Evolutionary conservation across 495 filamentous ascomycete genomes (phyloP), one percentile per base, ranked within the genome.

Genomic region (Aspergillus affinis): DNA sequence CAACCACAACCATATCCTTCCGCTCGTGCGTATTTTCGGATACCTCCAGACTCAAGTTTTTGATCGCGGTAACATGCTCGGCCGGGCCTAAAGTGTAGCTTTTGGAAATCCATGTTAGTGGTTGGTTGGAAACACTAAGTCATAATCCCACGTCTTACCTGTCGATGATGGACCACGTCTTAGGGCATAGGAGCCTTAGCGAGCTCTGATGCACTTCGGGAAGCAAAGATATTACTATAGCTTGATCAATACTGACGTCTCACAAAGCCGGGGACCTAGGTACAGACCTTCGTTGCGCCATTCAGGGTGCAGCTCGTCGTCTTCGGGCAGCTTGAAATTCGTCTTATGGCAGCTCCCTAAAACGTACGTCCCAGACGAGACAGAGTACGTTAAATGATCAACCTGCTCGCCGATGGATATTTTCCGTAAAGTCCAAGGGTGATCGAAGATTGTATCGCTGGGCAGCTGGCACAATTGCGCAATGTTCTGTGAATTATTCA

Each of bases 21-120:
- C 91, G 87, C 65, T 96, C 88, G 65, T 95, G 89, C 0, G 92
- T 96, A 44, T 86, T 84, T 72, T 98, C 94, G 1, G 92, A 96
- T 13, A 94, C 80, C 69, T 97, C 95, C 15, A 99, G 81, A 57
- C 90, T 87, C 51, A 98, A 79, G 2, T 88, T 90, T 69, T 93
- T 86, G 53, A 97, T 81, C 32, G 89, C 90, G 64, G 92, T 86
- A 4, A 96, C 76, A 45, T 84, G 82, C 73, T 97, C 93, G 57
- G 83, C 85, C 2, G 84, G 78, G 50, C 88, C 89, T 65, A 95
- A 78, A 19, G 69, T 50, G 61, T 78, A 80, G 61, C 72, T 81
- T 62, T 36, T 47, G 47, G 52, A 18, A 56, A 48, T 19, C 13
- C 49, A 44, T 30, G 58, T 65, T 48, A 66, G 59, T 6, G 0